Evolutionary conservation across 345 rosid species (phyloP), one percentile per base, ranked within the genome.

Genomic region (Clarkia xantiana): DNA sequence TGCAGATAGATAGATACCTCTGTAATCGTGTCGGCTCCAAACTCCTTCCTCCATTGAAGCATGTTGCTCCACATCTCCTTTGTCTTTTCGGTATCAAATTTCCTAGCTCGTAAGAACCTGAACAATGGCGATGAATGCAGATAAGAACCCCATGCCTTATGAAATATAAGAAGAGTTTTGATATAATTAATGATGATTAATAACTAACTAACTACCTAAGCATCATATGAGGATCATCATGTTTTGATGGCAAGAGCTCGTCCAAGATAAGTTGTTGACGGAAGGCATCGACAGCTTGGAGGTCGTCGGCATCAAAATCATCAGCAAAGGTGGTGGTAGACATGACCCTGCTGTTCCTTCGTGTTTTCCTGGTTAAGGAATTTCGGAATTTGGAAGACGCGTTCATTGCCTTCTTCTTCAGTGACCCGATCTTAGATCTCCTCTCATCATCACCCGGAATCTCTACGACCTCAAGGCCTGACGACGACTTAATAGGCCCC

Each of bases 381-480:
- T 62, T 64, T 54, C 51, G 60, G 44, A 70, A 66, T 16, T 61
- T 69, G 40, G 70, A 40, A 9, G 71, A 66, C 2, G 68, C 71
- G 36, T 29, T 29, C 36, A 29, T 29, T 2, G 75, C 71, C 47
- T 66, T 70, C 62, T 70, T 70, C 52, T 62, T 70, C 50, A 70
- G 15, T 1, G 75, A 70, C 12, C 71, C 71, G 16, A 66, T 59
- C 50, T 70, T 62, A 4, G 75, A 65, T 25, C 68, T 39, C 65
- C 67, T 70, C 36, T 66, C 75, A 42, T 66, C 71, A 57, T 66
- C 75, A 57, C 62, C 75, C 3, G 71, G 65, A 63, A 56, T 69
- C 60, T 69, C 74, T n/a, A n/a, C n/a, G 36, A 29, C 36, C 36
- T 29, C 36, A 29, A 29, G 36, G 36, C 36, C 36, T 29, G 36